Base-by-base conservation (phyloP, 108 stramenopile species). In the Cyclotella baltica region DNA sequence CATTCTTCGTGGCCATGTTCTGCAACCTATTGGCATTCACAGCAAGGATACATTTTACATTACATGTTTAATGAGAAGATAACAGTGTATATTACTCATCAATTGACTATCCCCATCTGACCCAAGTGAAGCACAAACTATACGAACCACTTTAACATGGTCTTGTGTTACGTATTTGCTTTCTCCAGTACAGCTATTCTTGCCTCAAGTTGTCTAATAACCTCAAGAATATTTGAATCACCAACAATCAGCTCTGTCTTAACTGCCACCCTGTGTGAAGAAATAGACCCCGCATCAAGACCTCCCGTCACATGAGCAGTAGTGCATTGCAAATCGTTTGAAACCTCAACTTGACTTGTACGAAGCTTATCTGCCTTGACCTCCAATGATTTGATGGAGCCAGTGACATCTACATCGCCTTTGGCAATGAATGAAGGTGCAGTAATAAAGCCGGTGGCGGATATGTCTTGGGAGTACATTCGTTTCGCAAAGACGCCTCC, bases 331-430 rank as follows among this genome's bases (percentile, higher is more conserved):
- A 62, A 33, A n/a, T 29, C 35, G 36, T 36, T 36, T 1, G 62
- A 35, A 36, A 36, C 35, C 5, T 36, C 35, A 29, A 36, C 19
- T 2, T 66, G 36, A 22, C 27, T 43, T 66, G 40, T 13, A 27
- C 25, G 20, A 5, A 66, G 13, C 6, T 47, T 43, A 4, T 43
- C 65, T 46, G 65, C 15, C 27, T 1, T 4, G 22, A 62, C n/a
- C 11, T 34, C 62, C 16, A 35, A 36, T n/a, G 62, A 9, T 35
- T 33, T 33, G 31, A 62, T 34, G 10, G 35, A 33, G 13, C 33
- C 62, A 36, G 62, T 62, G 31, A 62, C 62, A 36, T 62, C 36
- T 19, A 62, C 62, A 16, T 62, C 62, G n/a, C 62, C 62, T 16
- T 61, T 61, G 59, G 29, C 31, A 6, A 31, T 36, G 62, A 62